These are phyloP conservation scores for Colletotrichum somersetense DNA, from an alignment of 2,329 filamentous ascomycete genomes.

Conservation along the genomic window DNA sequence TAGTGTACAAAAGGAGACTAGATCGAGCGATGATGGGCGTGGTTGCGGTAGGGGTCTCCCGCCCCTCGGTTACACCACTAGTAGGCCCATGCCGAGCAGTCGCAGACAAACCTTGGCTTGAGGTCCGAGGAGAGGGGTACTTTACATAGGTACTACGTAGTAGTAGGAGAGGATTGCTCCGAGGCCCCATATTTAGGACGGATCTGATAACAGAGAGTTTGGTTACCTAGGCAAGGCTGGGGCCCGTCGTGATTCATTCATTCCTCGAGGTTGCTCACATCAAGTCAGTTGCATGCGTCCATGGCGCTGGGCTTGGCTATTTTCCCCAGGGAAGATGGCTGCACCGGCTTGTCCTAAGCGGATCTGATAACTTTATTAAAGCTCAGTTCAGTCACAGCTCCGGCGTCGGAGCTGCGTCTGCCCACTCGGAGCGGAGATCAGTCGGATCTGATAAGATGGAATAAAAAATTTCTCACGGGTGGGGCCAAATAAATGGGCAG, in stretches of 20 bases:
- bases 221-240: neutral
- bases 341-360: conserved; percentile 41
- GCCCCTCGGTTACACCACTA: conserved; percentile 1
- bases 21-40: neutral
- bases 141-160: no score
- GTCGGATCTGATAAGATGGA: conserved; percentile 39
- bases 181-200: conserved; percentile 4
- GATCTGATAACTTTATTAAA: conserved; percentile 55
- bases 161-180: conserved; percentile 4
- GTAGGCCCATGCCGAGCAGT: conserved; percentile 9
- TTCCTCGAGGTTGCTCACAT: neutral
- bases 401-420: conserved; percentile 5
- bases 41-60: conserved; percentile 16
- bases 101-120: conserved; percentile 24
- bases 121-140: neutral
- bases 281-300: conserved; percentile 4
- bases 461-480: conserved; percentile 19
- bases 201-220: neutral
- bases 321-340: conserved; percentile 31
- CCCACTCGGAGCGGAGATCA: conserved; percentile 4
- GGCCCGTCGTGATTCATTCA: neutral
- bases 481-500: neutral
- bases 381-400: conserved; percentile 23
- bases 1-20: neutral
- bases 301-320: conserved; percentile 1